Conservation (phyloP, 495 filamentous ascomycete species). For the Penicillium ucsense region DNA sequence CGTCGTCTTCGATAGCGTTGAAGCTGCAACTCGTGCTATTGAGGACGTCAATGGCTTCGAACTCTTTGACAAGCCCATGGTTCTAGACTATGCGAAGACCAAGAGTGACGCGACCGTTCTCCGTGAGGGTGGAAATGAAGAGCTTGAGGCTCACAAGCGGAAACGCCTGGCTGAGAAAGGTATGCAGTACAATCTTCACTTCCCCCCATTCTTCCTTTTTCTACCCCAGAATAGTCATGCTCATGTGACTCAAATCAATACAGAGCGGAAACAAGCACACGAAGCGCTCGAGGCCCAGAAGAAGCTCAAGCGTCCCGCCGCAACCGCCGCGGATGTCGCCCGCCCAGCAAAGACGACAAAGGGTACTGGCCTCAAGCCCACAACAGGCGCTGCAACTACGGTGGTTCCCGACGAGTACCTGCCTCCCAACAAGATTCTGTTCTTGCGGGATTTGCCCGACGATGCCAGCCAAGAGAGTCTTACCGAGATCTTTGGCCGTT, state of each 20-base stretch:
- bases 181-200: conserved; percentile 25
- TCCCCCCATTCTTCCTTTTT: background rate
- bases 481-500: conserved; percentile 71
- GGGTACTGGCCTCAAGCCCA: conserved; percentile 75
- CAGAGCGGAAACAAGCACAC: conserved; percentile 86
- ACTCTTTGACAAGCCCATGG: conserved; percentile 88
- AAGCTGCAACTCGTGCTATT: conserved; percentile 69
- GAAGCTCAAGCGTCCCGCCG: conserved; percentile 65
- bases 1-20: conserved; percentile 75
- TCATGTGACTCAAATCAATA: background rate
- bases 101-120: conserved; percentile 82
- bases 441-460: conserved; percentile 86
- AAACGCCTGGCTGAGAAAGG: conserved; percentile 84
- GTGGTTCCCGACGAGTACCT: conserved; percentile 95
- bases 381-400: conserved; percentile 53
- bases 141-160: conserved; percentile 82
- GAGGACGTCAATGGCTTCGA: conserved; percentile 91
- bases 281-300: conserved; percentile 76
- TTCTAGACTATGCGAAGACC: conserved; percentile 73
- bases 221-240: no score
- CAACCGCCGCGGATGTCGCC: conserved; percentile 31
- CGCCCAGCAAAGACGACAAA: conserved; percentile 65
- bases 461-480: conserved; percentile 74
- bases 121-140: conserved; percentile 59
- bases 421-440: conserved; percentile 95